Evolutionary conservation across 305 asterid genomes (phyloP), one percentile per base, ranked within the genome.

Genomic region (Solanum chacoense): DNA sequence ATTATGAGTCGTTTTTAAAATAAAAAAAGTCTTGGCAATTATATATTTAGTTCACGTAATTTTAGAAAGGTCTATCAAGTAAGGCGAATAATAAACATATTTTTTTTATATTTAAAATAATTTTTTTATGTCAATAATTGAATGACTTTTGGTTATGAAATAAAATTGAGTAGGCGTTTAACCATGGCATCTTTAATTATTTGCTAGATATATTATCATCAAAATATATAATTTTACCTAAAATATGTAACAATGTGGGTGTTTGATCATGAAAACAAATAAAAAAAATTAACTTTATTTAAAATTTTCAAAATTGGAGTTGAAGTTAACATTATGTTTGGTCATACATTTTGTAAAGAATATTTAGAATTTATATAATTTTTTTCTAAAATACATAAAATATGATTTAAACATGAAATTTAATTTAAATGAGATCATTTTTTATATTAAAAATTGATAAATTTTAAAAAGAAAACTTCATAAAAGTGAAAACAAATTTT

Each of bases 41-140:
- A 67, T 24, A 11, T 67, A 67, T 24, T 67, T 24, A 0, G 11
- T 11, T 1, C 1, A 24, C 2, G 1, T 11, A 67, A n/a, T n/a
- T 24, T 67, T 67, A 24, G 8, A 24, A 67, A 8, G 7, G 0
- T n/a, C 16, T 67, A 67, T 67, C 32, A 67, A 67, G 4, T 24
- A 1, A 10, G 7, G 2, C 1, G 29, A 2, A 11, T 9, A 65
- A n/a, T 65, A 2, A 0, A 0, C 7, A 2, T 22, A 9, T n/a
- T n/a, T 65, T 65, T 38, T 11, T 38, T 3, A 11, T 11, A 14
- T 38, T 38, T 11, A 11, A 38, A 38, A 38, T 38, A 11, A 38
- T 1, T 0, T 0, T 0, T 40, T 40, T 40, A 40, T 40, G 22
- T 63, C 7, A 10, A n/a, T n/a, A 63, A n/a, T 63, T 22, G 1